Evolutionary conservation across 192 early-diverging fungal species (phyloP).

Genomic region (Coemansia sp.): DNA sequence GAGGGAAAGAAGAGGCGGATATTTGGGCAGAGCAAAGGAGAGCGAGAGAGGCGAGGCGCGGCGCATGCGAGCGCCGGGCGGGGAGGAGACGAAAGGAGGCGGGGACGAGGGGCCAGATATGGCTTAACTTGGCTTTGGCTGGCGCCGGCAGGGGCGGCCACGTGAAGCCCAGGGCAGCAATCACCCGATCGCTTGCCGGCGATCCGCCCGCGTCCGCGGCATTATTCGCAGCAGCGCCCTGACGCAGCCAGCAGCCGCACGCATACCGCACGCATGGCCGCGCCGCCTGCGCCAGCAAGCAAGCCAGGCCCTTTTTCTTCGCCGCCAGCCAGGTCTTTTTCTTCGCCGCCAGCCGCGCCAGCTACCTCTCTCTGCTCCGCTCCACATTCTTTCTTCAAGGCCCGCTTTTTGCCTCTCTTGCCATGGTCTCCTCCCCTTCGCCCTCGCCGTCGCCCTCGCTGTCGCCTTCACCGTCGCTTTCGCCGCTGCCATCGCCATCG

Average conservation of each 20-base stretch:
- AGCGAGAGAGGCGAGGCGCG: too few species aligned
- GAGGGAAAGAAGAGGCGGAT: too few species aligned
- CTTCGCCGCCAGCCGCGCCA: not conserved
- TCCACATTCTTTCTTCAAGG: constrained; percentile 9
- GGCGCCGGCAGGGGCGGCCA: constrained; percentile 6
- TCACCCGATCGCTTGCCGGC: constrained; percentile 16
- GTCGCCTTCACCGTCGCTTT: constrained; percentile 11
- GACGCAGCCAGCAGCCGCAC: not conserved
- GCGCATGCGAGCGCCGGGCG: too few species aligned
- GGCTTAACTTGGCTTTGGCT: not conserved
- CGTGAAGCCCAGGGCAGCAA: constrained; percentile 2
- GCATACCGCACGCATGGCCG: not conserved
- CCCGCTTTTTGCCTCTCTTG: not conserved
- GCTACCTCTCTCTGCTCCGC: not conserved
- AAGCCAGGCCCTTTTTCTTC: not conserved
- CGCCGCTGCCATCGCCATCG: constrained; percentile 11
- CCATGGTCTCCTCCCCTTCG: constrained; percentile 3
- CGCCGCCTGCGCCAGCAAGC: constrained; percentile 5
- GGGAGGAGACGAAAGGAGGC: too few species aligned
- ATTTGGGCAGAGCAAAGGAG: too few species aligned
- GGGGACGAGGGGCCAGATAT: too few species aligned
- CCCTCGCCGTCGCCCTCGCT: constrained; percentile 12
- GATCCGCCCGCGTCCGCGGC: constrained; percentile 2
- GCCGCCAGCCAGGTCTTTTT: not conserved
- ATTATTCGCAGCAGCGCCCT: constrained; percentile 1